Evolutionary conservation across 768 basidiomycete species (phyloP).

Genomic region (Thelephora aurantiotincta): DNA sequence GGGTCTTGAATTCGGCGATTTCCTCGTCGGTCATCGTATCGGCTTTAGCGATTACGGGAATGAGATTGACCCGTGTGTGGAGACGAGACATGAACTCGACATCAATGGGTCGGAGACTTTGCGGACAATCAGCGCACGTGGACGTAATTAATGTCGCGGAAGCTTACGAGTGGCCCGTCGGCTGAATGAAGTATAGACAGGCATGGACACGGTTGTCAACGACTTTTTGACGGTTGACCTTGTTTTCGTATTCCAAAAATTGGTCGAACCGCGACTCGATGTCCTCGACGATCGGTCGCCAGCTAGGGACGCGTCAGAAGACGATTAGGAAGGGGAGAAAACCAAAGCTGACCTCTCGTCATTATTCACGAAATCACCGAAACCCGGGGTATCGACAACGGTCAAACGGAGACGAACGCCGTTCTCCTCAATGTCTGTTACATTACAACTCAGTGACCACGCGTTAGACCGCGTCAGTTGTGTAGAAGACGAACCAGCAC

Average conservation of each 20-base stretch:
- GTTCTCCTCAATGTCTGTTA: slow-evolving; percentile 92
- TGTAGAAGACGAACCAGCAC: slow-evolving; percentile 53
- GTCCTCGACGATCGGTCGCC: slow-evolving; percentile 97
- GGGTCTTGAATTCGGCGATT: slow-evolving; percentile 80
- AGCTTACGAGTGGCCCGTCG: slow-evolving; percentile 92
- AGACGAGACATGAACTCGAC: slow-evolving; percentile 98
- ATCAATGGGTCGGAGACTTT: slow-evolving; percentile 93
- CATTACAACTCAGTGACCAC: background rate
- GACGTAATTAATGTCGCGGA: slow-evolving; percentile 1
- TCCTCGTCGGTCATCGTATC: slow-evolving; percentile 98
- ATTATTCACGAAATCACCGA: slow-evolving; percentile 99
- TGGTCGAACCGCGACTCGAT: slow-evolving; percentile 97
- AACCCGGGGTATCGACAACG: slow-evolving; percentile 99
- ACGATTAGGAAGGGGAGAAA: background rate
- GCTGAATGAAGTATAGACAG: slow-evolving; percentile 97
- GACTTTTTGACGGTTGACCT: slow-evolving; percentile 88
- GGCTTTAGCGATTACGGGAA: slow-evolving; percentile 96
- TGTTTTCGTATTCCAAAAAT: slow-evolving; percentile 96
- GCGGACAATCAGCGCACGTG: background rate
- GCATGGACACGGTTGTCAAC: slow-evolving; percentile 97
- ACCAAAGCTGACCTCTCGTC: slow-evolving; percentile 66
- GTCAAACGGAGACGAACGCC: slow-evolving; percentile 93
- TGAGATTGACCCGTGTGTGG: slow-evolving; percentile 95
- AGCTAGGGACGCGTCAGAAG: slow-evolving; percentile 32
- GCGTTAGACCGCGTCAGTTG: background rate